phyloP scores from a whole-genome alignment of 202 grass and related monocot species.

The Bolboschoenoplectus hybrid region DNA sequence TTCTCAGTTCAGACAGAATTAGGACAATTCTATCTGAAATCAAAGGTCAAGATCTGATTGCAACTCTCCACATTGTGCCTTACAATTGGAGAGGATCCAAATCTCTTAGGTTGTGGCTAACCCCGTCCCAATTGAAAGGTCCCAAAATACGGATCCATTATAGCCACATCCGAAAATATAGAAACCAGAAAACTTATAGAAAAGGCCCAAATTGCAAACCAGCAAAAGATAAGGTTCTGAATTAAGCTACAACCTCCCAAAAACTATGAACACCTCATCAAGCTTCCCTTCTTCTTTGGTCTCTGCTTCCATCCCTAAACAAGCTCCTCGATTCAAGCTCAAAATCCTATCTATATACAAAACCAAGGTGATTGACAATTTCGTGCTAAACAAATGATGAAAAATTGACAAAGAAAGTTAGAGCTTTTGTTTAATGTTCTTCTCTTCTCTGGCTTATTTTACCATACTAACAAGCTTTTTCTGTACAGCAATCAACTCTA shows the following conservation, averaged over 20 bases:
- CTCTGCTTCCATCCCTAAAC: slow-evolving; percentile 32
- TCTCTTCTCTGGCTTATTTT: slow-evolving; percentile 52
- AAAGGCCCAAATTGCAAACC: background rate
- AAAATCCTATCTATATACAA: slow-evolving; percentile 9
- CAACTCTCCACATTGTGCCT: background rate
- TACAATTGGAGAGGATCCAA: slow-evolving; percentile 16
- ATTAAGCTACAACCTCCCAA: slow-evolving; percentile 6
- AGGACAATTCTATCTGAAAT: background rate
- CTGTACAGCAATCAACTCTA: slow-evolving; percentile 17
- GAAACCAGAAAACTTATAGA: background rate
- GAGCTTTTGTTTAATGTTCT: slow-evolving; percentile 16
- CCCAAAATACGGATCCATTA: background rate
- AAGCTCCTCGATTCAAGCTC: slow-evolving; percentile 9
- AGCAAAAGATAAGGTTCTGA: slow-evolving; percentile 34
- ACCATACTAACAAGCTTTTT: slow-evolving; percentile 45
- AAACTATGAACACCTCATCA: slow-evolving; percentile 29
- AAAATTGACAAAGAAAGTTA: background rate
- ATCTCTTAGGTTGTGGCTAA: background rate
- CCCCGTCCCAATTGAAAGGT: slow-evolving; percentile 13
- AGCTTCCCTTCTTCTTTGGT: slow-evolving; percentile 33
- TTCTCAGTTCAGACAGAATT: background rate
- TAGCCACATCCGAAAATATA: slow-evolving; percentile 11
- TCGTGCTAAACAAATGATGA: background rate
- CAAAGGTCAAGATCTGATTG: background rate
- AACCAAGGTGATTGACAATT: slow-evolving; percentile 25